Evolutionary conservation across 768 basidiomycete species (phyloP).

Genomic region (Ramaria sp.): DNA sequence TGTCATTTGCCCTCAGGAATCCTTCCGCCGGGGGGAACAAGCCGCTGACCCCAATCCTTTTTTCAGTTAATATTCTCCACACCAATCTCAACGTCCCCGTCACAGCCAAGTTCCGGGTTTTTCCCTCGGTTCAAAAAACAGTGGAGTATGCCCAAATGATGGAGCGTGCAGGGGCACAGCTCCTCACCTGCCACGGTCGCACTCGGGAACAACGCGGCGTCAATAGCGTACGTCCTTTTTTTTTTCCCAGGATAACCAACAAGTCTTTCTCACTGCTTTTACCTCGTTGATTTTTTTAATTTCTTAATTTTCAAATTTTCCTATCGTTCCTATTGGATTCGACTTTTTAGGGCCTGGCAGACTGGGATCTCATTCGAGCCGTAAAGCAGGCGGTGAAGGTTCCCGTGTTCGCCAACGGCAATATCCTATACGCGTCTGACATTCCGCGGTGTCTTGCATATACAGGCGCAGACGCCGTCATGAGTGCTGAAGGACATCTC

Average conservation of each 20-base stretch:
- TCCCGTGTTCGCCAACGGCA: constrained; percentile 96
- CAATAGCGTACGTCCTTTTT: constrained; percentile 40
- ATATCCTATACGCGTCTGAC: constrained; percentile 82
- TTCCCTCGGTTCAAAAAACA: constrained; percentile 75
- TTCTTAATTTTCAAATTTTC: no score
- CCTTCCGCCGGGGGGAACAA: no score
- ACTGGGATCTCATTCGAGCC: constrained; percentile 81
- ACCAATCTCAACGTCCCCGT: constrained; percentile 80
- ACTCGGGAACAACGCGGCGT: constrained; percentile 88
- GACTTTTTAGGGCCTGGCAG: constrained; percentile 59
- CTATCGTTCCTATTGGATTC: neutral
- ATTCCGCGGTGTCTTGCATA: constrained; percentile 64
- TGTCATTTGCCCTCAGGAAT: no score
- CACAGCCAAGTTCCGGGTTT: constrained; percentile 93
- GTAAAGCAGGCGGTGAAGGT: constrained; percentile 85
- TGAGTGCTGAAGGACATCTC: constrained; percentile 91
- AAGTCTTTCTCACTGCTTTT: no score
- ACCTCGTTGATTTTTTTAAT: no score
- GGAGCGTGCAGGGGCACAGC: constrained; percentile 89
- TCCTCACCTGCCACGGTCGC: constrained; percentile 89
- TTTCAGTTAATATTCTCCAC: constrained; percentile 76
- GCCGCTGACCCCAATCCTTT: no score
- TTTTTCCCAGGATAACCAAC: no score
- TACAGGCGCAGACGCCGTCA: constrained; percentile 87
- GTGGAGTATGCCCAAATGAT: constrained; percentile 95